A percentile compares a stretch with the other conserved stretches of the same genome.
Conservation (phyloP, 805 yeast species). For the Clavispora santaluciae region DNA sequence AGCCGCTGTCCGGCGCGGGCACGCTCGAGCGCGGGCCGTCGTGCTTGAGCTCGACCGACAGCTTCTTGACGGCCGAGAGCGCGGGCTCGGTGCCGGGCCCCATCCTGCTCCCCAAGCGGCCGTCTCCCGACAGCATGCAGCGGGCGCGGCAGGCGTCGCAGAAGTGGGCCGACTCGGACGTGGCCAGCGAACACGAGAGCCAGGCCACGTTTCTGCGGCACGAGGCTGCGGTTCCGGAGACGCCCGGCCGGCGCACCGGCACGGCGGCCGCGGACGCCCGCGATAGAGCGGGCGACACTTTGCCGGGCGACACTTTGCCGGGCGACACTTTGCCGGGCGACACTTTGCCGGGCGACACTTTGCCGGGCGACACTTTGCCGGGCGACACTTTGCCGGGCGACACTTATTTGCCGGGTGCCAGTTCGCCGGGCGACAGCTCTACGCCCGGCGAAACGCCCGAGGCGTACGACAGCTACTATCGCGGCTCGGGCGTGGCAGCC, state of each 20-base stretch:
- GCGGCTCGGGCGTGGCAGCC: background rate
- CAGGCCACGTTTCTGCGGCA: background rate
- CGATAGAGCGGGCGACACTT: no score
- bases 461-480: background rate
- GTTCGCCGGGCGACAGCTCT: no score
- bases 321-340: no score
- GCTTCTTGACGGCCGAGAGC: slow-evolving; percentile 14
- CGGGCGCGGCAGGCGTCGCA: slow-evolving; percentile 13
- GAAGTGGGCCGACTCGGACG: background rate
- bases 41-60: slow-evolving; percentile 6
- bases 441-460: background rate
- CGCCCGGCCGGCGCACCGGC: no score
- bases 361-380: no score
- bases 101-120: slow-evolving; percentile 13
- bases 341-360: no score
- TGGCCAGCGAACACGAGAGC: background rate
- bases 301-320: no score
- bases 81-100: slow-evolving; percentile 1
- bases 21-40: background rate
- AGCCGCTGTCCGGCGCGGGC: no score
- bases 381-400: no score
- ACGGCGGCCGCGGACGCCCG: no score
- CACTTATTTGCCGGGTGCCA: no score
- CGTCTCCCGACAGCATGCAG: slow-evolving; percentile 10
- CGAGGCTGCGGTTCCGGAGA: no score